A percentile compares a stretch with the other conserved stretches of the same genome.
Conservation (phyloP, 2,329 filamentous ascomycete species). For the Fusarium tuaranense region DNA sequence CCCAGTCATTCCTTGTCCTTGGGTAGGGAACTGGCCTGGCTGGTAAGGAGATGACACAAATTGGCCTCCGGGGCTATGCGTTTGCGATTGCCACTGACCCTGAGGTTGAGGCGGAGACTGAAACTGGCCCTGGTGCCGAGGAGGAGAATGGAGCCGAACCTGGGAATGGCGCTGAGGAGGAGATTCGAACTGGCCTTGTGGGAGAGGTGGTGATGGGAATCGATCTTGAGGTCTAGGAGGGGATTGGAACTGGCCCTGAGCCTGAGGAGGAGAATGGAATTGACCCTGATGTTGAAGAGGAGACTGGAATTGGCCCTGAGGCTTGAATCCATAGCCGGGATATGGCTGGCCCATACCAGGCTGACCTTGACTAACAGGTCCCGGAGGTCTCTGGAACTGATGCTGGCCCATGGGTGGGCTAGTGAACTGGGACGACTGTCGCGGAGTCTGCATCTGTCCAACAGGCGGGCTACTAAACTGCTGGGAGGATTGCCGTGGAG, state of each 20-base stretch:
- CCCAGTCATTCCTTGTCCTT: slow-evolving; percentile 50
- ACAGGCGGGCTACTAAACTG: slow-evolving; percentile 27
- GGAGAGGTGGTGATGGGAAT: not conserved
- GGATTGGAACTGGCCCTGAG: slow-evolving; percentile 16
- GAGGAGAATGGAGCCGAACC: slow-evolving; percentile 8
- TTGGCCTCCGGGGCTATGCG: slow-evolving; percentile 41
- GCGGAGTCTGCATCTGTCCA: slow-evolving; percentile 29
- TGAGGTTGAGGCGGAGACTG: slow-evolving; percentile 19
- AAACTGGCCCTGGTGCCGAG: slow-evolving; percentile 22
- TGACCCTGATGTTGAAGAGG: slow-evolving; percentile 15
- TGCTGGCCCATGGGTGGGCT: slow-evolving; percentile 33
- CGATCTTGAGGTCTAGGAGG: not conserved
- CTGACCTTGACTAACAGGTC: slow-evolving; percentile 6
- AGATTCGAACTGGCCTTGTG: slow-evolving; percentile 28
- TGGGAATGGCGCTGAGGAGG: slow-evolving; percentile 12
- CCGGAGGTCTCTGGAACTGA: slow-evolving; percentile 19
- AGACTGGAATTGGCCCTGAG: slow-evolving; percentile 22
- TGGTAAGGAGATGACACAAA: slow-evolving; percentile 55
- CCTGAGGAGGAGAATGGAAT: slow-evolving; percentile 19
- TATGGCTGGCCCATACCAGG: slow-evolving; percentile 22
- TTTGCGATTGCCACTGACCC: slow-evolving; percentile 30
- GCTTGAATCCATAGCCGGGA: slow-evolving; percentile 12
- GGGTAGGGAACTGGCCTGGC: slow-evolving; percentile 50
- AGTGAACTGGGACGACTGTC: slow-evolving; percentile 33
- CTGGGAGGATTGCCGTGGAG: slow-evolving; percentile 22